Evolutionary conservation across 805 yeast genomes (phyloP).

Genomic region (Cephaloascus fragrans): DNA sequence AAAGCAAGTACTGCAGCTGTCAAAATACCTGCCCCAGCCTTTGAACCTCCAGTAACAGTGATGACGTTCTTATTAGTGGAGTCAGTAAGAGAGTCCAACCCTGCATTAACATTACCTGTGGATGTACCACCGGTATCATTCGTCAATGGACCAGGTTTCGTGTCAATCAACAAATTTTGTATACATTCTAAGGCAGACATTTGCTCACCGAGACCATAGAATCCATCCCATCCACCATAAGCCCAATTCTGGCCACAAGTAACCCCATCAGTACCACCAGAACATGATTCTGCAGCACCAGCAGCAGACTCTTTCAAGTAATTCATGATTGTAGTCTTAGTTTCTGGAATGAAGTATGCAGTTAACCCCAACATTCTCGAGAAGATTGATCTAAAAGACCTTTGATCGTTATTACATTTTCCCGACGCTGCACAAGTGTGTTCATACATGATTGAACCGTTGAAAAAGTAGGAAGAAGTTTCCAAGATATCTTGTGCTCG

Average conservation of each 20-base stretch:
- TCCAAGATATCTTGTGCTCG: constrained; percentile 24
- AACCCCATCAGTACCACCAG: constrained; percentile 65
- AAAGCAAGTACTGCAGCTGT: constrained; percentile 65
- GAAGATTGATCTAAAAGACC: constrained; percentile 64
- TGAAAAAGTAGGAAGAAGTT: constrained; percentile 34
- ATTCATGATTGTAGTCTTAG: constrained; percentile 29
- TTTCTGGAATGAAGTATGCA: constrained; percentile 41
- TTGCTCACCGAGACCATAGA: constrained; percentile 73
- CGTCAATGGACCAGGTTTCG: constrained; percentile 45
- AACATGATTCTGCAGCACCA: constrained; percentile 63
- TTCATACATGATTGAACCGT: constrained; percentile 47
- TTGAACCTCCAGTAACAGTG: constrained; percentile 50
- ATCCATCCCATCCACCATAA: constrained; percentile 47
- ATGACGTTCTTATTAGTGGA: constrained; percentile 30
- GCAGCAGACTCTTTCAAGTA: constrained; percentile 40
- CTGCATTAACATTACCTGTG: constrained; percentile 44
- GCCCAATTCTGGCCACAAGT: constrained; percentile 74
- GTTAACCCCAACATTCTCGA: constrained; percentile 56
- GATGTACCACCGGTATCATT: constrained; percentile 43
- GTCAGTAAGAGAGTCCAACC: constrained; percentile 25
- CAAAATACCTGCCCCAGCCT: constrained; percentile 83
- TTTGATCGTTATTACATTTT: constrained; percentile 64
- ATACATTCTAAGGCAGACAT: constrained; percentile 64
- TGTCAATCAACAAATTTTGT: constrained; percentile 32
- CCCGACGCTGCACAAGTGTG: constrained; percentile 43